Evolutionary conservation across 2,329 filamentous ascomycete species (phyloP), one percentile per base, ranked within the genome.

Genomic region (Calonectria pauciramosa): DNA sequence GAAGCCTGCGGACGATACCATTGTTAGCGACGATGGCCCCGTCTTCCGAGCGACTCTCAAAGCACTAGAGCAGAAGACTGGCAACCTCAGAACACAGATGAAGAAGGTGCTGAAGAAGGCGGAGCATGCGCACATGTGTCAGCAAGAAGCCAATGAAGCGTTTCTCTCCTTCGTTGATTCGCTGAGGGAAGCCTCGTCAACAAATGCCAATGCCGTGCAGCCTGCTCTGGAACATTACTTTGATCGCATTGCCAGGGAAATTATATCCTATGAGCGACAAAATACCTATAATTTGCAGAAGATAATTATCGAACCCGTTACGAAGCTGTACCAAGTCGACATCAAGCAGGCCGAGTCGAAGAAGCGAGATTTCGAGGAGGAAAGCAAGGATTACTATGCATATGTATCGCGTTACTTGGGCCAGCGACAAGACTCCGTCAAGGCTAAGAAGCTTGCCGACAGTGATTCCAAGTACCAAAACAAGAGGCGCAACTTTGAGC

Each of bases 311-410:
- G 97, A 99, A 54, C 97, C 97, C 1, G 91, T 99, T 78, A 93
- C 91, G 78, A 98, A 95, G 85, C 88, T 99, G 18, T 99, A 99
- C 85, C 95, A 95, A 75, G 90, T 96, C 77, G 97, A 99, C 82
- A 99, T 99, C 87, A 99, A 99, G 85, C 96, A 98, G 84, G 97
- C 96, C 32, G 97, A 99, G 82, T 90, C 94, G 51, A 99, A 99
- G 88, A 98, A 97, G 86, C 95, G 97, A 78, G 97, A 99, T 80
- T 99, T 99, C 80, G 97, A 99, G 77, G 97, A 99, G 82, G 97
- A 99, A 84, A 99, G 96, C 87, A 97, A 98, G 84, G 97, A 99
- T 83, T 99, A 98, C 86, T 99, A 99, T 86, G 93, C 94, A 76
- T 99, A 98, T 83, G 95, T 99, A 66, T 94, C 96, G 76, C 93